Evolutionary conservation across 2,329 filamentous ascomycete species (phyloP).

Genomic region (Raffaelea albimanens): DNA sequence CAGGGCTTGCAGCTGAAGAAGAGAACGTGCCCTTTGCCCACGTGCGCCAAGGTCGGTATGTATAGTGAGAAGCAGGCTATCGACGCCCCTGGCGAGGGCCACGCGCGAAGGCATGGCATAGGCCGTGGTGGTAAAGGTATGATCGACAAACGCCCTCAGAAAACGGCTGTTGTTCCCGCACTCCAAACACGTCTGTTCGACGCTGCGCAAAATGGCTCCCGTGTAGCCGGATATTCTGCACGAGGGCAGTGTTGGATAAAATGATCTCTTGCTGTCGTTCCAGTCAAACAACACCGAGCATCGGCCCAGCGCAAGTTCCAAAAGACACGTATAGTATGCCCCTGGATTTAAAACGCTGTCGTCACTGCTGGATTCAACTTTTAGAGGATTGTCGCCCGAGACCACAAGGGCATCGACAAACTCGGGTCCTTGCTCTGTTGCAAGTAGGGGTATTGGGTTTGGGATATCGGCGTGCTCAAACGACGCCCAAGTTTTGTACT

Average conservation of each 20-base stretch:
- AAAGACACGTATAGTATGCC: slow-evolving; percentile 46
- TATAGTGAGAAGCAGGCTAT: slow-evolving; percentile 36
- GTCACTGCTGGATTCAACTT: slow-evolving; percentile 23
- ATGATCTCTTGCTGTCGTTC: slow-evolving; percentile 40
- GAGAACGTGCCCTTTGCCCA: slow-evolving; percentile 31
- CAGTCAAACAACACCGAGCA: slow-evolving; percentile 63
- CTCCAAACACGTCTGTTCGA: slow-evolving; percentile 36
- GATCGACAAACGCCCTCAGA: slow-evolving; percentile 11
- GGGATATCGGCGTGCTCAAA: slow-evolving; percentile 38
- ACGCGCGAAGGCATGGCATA: slow-evolving; percentile 32
- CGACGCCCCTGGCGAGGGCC: slow-evolving; percentile 41
- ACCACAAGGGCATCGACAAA: slow-evolving; percentile 56
- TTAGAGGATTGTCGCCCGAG: slow-evolving; percentile 29
- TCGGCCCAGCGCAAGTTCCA: slow-evolving; percentile 59
- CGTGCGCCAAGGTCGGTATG: slow-evolving; percentile 38
- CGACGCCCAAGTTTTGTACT: slow-evolving; percentile 59
- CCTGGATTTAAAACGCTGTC: slow-evolving; percentile 33
- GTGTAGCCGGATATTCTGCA: slow-evolving; percentile 50
- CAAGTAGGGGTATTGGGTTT: slow-evolving; percentile 37
- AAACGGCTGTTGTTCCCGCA: slow-evolving; percentile 38
- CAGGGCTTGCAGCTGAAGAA: slow-evolving; percentile 43
- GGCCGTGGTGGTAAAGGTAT: slow-evolving; percentile 5
- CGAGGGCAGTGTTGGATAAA: slow-evolving; percentile 36
- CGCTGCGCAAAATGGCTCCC: slow-evolving; percentile 32
- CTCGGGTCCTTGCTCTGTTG: slow-evolving; percentile 58